phyloP scores from a whole-genome alignment of 805 yeast species.

The Metschnikowia corniflorae region DNA sequence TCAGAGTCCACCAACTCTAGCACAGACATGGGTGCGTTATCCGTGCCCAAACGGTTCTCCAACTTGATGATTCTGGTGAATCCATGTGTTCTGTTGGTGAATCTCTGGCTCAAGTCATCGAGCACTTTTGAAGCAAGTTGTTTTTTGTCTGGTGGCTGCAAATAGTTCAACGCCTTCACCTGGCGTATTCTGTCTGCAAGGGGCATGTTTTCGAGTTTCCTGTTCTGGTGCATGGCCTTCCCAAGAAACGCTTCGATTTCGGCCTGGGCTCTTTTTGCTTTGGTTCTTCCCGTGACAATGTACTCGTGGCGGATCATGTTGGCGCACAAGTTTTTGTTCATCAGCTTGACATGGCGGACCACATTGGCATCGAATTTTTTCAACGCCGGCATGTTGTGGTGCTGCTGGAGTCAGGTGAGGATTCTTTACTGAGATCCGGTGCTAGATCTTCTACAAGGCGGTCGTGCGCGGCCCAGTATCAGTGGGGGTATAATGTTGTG shows the following conservation, averaged over 20 bases:
- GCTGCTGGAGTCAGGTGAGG: too few species aligned
- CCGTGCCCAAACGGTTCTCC: conserved; percentile 80
- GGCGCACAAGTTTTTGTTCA: conserved; percentile 43
- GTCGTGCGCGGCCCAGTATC: conserved; percentile 6
- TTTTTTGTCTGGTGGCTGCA: conserved; percentile 26
- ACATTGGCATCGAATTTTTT: conserved; percentile 41
- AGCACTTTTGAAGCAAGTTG: conserved; percentile 53
- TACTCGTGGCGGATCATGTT: conserved; percentile 42
- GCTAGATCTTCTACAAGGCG: background rate
- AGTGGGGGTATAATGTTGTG: too few species aligned
- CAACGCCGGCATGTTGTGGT: conserved; percentile 38
- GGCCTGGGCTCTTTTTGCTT: conserved; percentile 43
- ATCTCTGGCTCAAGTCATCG: conserved; percentile 62
- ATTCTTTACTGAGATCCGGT: background rate
- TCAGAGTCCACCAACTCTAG: conserved; percentile 75
- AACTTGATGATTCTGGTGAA: conserved; percentile 80
- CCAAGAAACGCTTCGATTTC: conserved; percentile 38
- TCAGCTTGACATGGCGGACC: conserved; percentile 42
- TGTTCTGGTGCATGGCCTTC: conserved; percentile 27
- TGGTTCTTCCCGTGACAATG: conserved; percentile 41
- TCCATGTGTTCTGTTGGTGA: conserved; percentile 64
- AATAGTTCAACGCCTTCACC: conserved; percentile 21
- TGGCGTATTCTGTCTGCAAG: conserved; percentile 15
- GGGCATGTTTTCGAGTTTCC: conserved; percentile 15
- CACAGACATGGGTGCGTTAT: conserved; percentile 85